Evolutionary conservation across 2,329 filamentous ascomycete genomes (phyloP).

Genomic region (Rutstroemia sydowiana): DNA sequence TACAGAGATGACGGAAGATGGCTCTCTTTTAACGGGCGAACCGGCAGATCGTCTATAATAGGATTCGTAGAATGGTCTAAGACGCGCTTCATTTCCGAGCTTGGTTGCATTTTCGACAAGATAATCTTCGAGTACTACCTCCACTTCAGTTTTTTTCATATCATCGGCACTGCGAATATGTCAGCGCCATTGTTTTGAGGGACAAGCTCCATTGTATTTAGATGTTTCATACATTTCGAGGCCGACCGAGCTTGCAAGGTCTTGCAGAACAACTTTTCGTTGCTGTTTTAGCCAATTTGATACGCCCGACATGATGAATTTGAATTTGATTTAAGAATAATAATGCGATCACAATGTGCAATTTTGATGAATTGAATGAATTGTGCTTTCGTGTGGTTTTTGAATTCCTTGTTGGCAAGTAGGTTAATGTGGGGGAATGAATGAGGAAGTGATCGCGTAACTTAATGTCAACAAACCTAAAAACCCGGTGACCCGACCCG

Average conservation of each 20-base stretch:
- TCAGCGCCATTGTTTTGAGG: conserved; percentile 12
- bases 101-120: conserved; percentile 61
- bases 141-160: conserved; percentile 73
- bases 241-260: conserved; percentile 64
- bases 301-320: conserved; percentile 49
- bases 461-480: conserved; percentile 9
- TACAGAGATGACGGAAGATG: conserved; percentile 32
- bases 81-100: conserved; percentile 54
- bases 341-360: background rate
- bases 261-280: conserved; percentile 72
- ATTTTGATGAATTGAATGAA: background rate
- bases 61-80: conserved; percentile 77
- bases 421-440: conserved; percentile 4
- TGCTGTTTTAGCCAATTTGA: conserved; percentile 72
- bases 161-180: conserved; percentile 51
- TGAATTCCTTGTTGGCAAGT: conserved; percentile 1
- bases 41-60: conserved; percentile 53
- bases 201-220: conserved; percentile 6
- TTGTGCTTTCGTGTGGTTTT: conserved; percentile 2
- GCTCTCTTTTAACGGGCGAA: conserved; percentile 55
- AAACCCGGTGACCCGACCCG: background rate
- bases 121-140: conserved; percentile 64
- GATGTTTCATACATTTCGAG: conserved; percentile 59
- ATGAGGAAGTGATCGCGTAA: conserved; percentile 7
- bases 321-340: background rate